Conservation (phyloP, 352 stramenopile species). For the Pythium sukuiense region DNA sequence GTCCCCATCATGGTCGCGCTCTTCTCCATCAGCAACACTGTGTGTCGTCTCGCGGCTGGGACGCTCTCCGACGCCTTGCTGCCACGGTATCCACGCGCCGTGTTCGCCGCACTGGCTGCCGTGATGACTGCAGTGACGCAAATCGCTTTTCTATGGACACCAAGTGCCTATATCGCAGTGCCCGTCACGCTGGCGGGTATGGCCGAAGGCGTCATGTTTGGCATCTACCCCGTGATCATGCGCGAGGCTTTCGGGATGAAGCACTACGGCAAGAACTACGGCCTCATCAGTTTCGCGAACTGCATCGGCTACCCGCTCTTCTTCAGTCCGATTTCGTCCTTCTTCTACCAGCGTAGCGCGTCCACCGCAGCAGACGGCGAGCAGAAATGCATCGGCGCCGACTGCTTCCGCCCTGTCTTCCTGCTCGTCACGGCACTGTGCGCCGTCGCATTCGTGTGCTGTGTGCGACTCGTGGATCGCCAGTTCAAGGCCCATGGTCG, state of each 20-base stretch:
- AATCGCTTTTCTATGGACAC: conserved; percentile 52
- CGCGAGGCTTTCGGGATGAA: conserved; percentile 74
- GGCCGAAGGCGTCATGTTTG: conserved; percentile 80
- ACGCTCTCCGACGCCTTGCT: conserved; percentile 59
- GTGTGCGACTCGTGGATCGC: conserved; percentile 38
- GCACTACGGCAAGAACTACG: conserved; percentile 88
- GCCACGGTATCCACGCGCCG: conserved; percentile 45
- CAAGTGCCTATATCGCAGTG: conserved; percentile 41
- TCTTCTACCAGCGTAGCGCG: conserved; percentile 56
- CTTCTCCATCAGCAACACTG: conserved; percentile 80
- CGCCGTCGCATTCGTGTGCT: conserved; percentile 51
- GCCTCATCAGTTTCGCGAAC: conserved; percentile 78
- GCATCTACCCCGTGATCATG: conserved; percentile 76
- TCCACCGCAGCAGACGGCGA: conserved; percentile 24
- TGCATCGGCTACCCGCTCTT: conserved; percentile 80
- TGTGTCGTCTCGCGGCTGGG: conserved; percentile 57
- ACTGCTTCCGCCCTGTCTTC: conserved; percentile 73
- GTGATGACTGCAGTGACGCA: conserved; percentile 55
- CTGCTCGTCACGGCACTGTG: conserved; percentile 56
- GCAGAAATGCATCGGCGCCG: conserved; percentile 58
- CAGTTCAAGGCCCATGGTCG: conserved; percentile 23
- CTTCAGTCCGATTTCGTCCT: conserved; percentile 73
- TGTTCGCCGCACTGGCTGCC: conserved; percentile 49
- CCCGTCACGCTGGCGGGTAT: conserved; percentile 65
- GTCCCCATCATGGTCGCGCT: conserved; percentile 74